These are phyloP conservation scores for Fusarium proliferatum DNA, from an alignment of 2,329 filamentous ascomycete genomes.

Conservation along the genomic window DNA sequence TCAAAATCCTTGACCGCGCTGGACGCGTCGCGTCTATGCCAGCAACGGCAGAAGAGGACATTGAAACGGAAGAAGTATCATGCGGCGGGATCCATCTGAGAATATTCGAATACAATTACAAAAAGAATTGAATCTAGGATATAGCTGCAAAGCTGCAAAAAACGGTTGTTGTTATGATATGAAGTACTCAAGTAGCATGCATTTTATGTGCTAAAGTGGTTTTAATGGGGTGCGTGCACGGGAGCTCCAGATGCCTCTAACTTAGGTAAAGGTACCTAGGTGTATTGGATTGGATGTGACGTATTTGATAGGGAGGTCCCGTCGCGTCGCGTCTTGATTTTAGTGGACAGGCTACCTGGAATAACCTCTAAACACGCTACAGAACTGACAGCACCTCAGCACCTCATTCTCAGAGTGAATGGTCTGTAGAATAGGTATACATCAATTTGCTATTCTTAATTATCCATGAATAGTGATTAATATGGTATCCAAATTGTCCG, in stretches of 20 bases:
- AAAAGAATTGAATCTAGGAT: slow-evolving; percentile 11
- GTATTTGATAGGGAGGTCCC: slow-evolving; percentile 16
- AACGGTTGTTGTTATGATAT: slow-evolving; percentile 23
- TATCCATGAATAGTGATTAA: neutral
- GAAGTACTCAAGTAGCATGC: slow-evolving; percentile 5
- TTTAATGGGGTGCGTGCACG: slow-evolving; percentile 19
- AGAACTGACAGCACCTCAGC: neutral
- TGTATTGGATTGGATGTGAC: slow-evolving; percentile 7
- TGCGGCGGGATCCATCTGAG: slow-evolving; percentile 31
- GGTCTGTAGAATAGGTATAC: neutral
- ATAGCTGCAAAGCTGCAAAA: slow-evolving; percentile 18
- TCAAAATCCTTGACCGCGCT: slow-evolving; percentile 54
- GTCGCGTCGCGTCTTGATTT: slow-evolving; percentile 20
- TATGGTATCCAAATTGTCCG: neutral
- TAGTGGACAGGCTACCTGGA: neutral
- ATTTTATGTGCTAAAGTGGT: slow-evolving; percentile 31
- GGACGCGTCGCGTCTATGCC: slow-evolving; percentile 63
- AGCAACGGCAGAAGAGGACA: slow-evolving; percentile 50
- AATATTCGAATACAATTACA: slow-evolving; percentile 1
- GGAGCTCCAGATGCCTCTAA: neutral
- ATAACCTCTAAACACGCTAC: neutral
- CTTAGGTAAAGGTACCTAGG: neutral
- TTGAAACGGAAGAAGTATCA: slow-evolving; percentile 38
- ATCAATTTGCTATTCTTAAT: neutral
- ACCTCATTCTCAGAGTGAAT: neutral